Evolutionary conservation across 257 asterid genomes (phyloP), one percentile per base, ranked within the genome.

Genomic region (Solanum pimpinellifolium): DNA sequence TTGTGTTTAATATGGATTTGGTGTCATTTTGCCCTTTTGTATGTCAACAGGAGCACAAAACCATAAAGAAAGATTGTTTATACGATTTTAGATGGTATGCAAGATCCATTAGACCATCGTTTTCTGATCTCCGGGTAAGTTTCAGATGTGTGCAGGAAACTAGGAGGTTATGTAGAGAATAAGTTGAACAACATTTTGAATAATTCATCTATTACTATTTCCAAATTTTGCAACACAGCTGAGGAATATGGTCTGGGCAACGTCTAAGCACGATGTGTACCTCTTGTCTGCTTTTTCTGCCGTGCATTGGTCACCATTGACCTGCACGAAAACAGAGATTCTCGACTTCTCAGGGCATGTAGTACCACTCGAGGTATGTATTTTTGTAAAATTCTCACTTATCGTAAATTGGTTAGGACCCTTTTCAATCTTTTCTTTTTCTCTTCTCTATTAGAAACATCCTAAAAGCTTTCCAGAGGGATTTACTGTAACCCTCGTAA

Each of bases 201-300:
- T 74, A 39, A 41, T 60, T 78, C 21, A 39, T 65, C 16, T n/a
- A 0, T 33, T 25, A 11, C 27, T 68, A 14, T 11, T 52, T 33
- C 20, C 46, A 41, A 39, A 21, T 84, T 68, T 86, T 47, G 87
- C 88, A 88, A 87, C 86, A 72, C 94, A 95, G 99, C 89, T 96
- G 93, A 92, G 98, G 92, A 96, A 96, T 91, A 91, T 95, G 94
- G 98, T 96, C 37, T 68, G 74, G 98, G 97, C 98, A 82, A 88
- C 98, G 52, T 90, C 99, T 83, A 94, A 96, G 88, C 98, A 96
- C 87, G 98, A 95, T 89, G 98, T 95, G 86, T 96, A 94, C 92
- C 91, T 95, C 73, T 89, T 96, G 98, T 94, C 98, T 35, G 94
- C 92, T 68, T 89, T 96, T 88, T 94, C 98, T 77, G 95, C 94